Conservation (phyloP, 352 stramenopile genomes). For the Pythium guiyangense region DNA sequence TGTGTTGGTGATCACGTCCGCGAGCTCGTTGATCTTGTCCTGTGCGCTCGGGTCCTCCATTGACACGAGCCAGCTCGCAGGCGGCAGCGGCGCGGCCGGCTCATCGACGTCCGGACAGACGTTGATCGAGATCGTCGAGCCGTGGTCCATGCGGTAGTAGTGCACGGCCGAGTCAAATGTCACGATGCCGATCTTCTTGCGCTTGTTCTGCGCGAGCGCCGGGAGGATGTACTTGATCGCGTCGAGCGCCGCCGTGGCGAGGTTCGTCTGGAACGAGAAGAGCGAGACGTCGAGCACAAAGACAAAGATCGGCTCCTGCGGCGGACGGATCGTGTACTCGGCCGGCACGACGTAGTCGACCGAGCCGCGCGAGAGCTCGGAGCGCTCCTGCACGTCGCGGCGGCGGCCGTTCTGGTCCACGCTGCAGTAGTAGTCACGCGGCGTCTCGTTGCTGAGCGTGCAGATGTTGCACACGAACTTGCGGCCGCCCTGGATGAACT, state of each 20-base stretch:
- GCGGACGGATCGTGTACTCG: conserved; percentile 79
- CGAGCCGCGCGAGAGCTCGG: conserved; percentile 75
- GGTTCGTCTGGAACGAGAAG: conserved; percentile 74
- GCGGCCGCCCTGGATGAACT: conserved; percentile 78
- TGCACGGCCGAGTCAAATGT: conserved; percentile 82
- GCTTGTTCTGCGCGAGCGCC: conserved; percentile 70
- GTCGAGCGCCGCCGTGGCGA: conserved; percentile 55
- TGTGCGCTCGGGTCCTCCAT: conserved; percentile 71
- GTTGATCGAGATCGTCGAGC: conserved; percentile 62
- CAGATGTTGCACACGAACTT: conserved; percentile 91
- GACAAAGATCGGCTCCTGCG: conserved; percentile 84
- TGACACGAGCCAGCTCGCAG: conserved; percentile 75
- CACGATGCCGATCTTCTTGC: conserved; percentile 87
- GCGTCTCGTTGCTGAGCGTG: conserved; percentile 76
- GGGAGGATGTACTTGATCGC: conserved; percentile 78
- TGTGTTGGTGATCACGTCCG: conserved; percentile 62
- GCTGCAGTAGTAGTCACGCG: conserved; percentile 84
- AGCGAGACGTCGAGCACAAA: conserved; percentile 87
- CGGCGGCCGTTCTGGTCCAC: conserved; percentile 83
- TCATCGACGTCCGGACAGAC: conserved; percentile 82
- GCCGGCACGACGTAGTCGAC: conserved; percentile 83
- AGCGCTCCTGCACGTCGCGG: conserved; percentile 72
- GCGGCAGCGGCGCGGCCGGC: conserved; percentile 62
- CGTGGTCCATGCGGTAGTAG: conserved; percentile 83
- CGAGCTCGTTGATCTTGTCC: conserved; percentile 65